A percentile compares a stretch with the other conserved stretches of the same genome.
Evolutionary conservation across 306 rosid genomes (phyloP).

Genomic region (Citrullus mucosospermus): DNA sequence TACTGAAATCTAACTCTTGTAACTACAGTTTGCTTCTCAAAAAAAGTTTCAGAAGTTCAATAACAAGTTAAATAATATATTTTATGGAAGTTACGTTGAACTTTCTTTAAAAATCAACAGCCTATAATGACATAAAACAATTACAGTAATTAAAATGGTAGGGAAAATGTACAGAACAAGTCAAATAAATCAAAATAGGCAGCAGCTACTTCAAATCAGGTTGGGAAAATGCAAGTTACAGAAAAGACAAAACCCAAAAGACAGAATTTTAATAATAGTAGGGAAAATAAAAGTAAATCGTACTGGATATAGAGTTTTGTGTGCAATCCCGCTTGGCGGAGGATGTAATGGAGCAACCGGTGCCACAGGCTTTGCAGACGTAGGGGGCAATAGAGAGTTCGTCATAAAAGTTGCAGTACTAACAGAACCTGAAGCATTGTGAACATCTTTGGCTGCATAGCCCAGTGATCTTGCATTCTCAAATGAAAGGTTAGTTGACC

Average conservation of each 20-base stretch:
- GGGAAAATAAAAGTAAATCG: slow-evolving; percentile 9
- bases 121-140: not conserved
- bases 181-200: not conserved
- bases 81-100: not conserved
- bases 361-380: slow-evolving; percentile 38
- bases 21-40: not conserved
- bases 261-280: not conserved
- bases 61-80: not conserved
- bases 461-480: slow-evolving; percentile 42
- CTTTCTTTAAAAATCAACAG: not conserved
- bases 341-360: slow-evolving; percentile 50
- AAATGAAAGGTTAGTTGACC: slow-evolving; percentile 42
- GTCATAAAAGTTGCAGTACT: slow-evolving; percentile 31
- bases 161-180: not conserved
- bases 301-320: slow-evolving; percentile 52
- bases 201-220: not conserved
- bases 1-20: not conserved
- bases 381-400: slow-evolving; percentile 42
- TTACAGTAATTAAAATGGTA: not conserved
- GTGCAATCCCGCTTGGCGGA: slow-evolving; percentile 36
- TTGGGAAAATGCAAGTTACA: not conserved
- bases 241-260: slow-evolving; percentile 1
- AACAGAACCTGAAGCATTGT: slow-evolving; percentile 44
- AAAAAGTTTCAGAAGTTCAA: not conserved
- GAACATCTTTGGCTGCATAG: slow-evolving; percentile 42